phyloP scores from a whole-genome alignment of 73 alveolate genomes.

The Breviolum minutum region DNA sequence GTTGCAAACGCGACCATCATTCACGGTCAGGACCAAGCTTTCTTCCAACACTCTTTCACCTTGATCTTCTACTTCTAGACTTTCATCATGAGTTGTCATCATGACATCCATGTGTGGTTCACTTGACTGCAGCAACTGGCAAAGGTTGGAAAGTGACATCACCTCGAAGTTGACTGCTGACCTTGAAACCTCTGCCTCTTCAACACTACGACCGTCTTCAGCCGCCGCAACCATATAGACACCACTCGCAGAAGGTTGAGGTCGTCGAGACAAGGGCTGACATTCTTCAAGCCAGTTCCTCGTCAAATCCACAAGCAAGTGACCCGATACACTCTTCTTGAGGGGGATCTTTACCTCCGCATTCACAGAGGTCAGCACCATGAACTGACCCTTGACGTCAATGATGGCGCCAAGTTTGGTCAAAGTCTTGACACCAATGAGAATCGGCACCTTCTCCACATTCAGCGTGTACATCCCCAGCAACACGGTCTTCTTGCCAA shows the following conservation, averaged over 20 bases:
- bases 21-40: not conserved
- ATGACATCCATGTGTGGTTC: not conserved
- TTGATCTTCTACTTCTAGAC: not conserved
- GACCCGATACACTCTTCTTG: not conserved
- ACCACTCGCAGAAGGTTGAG: not conserved
- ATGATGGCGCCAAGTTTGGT: not conserved
- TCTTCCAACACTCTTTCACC: not conserved
- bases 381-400: not conserved
- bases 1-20: not conserved
- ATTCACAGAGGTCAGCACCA: not conserved
- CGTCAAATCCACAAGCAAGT: not conserved
- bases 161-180: not conserved
- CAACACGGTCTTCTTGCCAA: not conserved
- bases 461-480: constrained; percentile 5
- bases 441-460: constrained; percentile 16
- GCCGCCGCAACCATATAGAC: not conserved
- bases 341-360: not conserved
- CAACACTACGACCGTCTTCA: not conserved
- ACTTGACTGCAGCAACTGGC: not conserved
- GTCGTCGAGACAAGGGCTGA: constrained; percentile 1
- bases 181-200: not conserved
- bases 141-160: not conserved
- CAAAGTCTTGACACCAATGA: not conserved
- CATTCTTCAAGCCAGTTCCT: not conserved
- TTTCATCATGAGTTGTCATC: not conserved